Base-by-base conservation (phyloP, 371 early-diverging fungal species). In the Mortierella sp. region DNA sequence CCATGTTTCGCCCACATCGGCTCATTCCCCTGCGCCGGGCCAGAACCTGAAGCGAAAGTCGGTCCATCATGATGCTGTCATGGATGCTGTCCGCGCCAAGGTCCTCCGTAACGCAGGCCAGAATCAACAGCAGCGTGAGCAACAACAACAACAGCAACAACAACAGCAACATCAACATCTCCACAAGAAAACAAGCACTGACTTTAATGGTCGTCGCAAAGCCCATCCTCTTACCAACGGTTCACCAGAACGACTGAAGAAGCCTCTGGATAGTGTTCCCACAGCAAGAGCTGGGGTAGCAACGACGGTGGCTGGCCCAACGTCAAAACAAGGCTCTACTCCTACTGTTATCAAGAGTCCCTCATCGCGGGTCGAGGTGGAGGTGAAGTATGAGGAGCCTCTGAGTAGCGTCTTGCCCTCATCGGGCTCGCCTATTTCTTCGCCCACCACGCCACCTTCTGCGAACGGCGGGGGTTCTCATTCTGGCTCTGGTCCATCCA, bases 1-100 rank as follows among this genome's bases (percentile, higher is more conserved):
- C 15, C 65, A 64, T 47, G 56, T 57, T 27, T 76, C 76, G 12
- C 76, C 76, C 4, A 76, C 76, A 3, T 69, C 70, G 17, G 55
- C 61, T 4, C 51, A 57, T 0, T 64, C 70, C 0, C 70, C 65
- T 15, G 64, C 56, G 12, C 52, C 50, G 6, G 56, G 69, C 6
- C 65, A 64, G 11, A 60, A 32, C 19, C 30, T 69, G 53, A 76
- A 76, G 44, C 69, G 76, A 31, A 76, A 76, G 48, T 69, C 69
- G 24, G 57, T 64, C 53, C 69, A 69, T n/a, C 76, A 76, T 30
- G 76, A 76, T 17, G 76, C 69, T 0, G 57, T 76, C 43, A 76
- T 76, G 76, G 76, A 76, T 39, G 76, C 76, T 1, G 69, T 76
- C 23, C 55, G 76, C 0, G 76, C 76, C 42, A 76, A 76, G 50